These are phyloP conservation scores for Sarcocystis neurona DNA, from an alignment of 169 alveolate species.

Conservation along the genomic window DNA sequence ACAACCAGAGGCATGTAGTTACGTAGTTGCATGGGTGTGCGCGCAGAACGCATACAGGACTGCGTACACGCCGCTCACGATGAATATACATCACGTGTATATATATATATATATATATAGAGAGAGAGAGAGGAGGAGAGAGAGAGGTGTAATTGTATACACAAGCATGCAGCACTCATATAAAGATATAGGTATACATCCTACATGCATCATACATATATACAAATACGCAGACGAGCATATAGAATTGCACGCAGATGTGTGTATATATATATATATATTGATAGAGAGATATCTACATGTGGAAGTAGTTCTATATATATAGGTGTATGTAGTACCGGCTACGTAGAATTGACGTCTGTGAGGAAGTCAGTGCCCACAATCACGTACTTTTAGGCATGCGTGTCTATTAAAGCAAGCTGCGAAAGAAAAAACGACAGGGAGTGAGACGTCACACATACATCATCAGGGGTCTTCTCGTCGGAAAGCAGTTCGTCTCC, in stretches of 20 bases:
- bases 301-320: neutral
- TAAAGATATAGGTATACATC: neutral
- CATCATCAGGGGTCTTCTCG: neutral
- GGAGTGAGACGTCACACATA: neutral
- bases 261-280: too few species aligned
- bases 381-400: too few species aligned
- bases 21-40: too few species aligned
- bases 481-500: neutral
- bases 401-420: neutral
- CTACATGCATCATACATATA: neutral
- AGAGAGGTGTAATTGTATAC: neutral
- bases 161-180: neutral
- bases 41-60: too few species aligned
- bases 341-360: too few species aligned
- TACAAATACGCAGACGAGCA: neutral
- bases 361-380: too few species aligned
- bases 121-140: neutral
- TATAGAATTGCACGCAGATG: neutral
- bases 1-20: too few species aligned
- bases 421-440: neutral
- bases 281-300: neutral
- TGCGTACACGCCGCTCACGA: too few species aligned
- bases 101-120: neutral
- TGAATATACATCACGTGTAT: too few species aligned
- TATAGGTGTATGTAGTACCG: neutral